Evolutionary conservation across 352 stramenopile genomes (phyloP).

Genomic region (Phytophthora multivora): DNA sequence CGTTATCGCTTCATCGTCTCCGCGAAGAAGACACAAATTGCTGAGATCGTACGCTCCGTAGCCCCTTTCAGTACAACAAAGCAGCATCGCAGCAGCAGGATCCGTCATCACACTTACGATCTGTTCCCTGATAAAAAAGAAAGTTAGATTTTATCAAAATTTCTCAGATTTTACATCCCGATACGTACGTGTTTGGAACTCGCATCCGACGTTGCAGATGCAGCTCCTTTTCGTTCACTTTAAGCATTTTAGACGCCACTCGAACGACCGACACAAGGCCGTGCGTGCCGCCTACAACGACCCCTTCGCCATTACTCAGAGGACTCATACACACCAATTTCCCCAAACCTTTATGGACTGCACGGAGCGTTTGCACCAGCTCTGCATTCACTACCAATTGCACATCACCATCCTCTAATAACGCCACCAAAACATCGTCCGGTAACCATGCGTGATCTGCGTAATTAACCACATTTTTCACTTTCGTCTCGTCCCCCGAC

Average conservation of each 20-base stretch:
- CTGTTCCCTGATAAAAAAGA: slow-evolving; percentile 36
- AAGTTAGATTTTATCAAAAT: neutral
- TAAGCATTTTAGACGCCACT: slow-evolving; percentile 58
- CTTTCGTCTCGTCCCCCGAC: slow-evolving; percentile 67
- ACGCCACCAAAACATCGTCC: slow-evolving; percentile 63
- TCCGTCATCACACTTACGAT: slow-evolving; percentile 56
- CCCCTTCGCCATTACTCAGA: slow-evolving; percentile 53
- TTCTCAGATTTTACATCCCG: neutral
- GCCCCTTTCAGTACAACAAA: slow-evolving; percentile 63
- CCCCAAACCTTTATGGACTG: slow-evolving; percentile 54
- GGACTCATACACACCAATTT: slow-evolving; percentile 44
- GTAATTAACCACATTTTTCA: slow-evolving; percentile 53
- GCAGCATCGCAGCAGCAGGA: slow-evolving; percentile 46
- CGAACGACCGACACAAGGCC: slow-evolving; percentile 67
- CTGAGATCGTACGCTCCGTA: slow-evolving; percentile 80
- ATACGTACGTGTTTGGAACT: slow-evolving; percentile 49
- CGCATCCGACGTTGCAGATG: slow-evolving; percentile 69
- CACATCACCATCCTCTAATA: slow-evolving; percentile 76
- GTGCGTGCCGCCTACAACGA: slow-evolving; percentile 63
- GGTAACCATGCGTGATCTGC: slow-evolving; percentile 76
- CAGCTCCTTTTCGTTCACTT: slow-evolving; percentile 66
- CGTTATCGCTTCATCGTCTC: slow-evolving; percentile 62
- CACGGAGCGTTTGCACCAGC: slow-evolving; percentile 66
- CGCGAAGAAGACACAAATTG: slow-evolving; percentile 66
- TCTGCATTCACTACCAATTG: slow-evolving; percentile 80